These are phyloP conservation scores for Saitozyma podzolica DNA, from an alignment of 768 basidiomycete species.

Conservation along the genomic window DNA sequence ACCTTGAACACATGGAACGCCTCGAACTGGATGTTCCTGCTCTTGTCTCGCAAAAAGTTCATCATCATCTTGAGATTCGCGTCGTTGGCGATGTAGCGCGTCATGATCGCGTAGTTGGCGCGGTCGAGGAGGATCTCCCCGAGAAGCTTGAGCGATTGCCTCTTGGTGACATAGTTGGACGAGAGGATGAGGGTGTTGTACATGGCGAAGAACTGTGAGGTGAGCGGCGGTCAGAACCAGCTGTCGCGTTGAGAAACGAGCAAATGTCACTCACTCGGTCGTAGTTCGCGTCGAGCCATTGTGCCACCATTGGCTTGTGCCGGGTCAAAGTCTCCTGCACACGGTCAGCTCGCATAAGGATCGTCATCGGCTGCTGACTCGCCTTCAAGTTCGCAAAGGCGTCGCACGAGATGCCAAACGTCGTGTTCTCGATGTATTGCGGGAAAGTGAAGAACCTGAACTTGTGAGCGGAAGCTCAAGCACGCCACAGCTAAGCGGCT, in stretches of 20 bases:
- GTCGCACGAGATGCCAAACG: constrained; percentile 97
- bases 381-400: constrained; percentile 92
- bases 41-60: constrained; percentile 96
- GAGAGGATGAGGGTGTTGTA: constrained; percentile 92
- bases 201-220: constrained; percentile 82
- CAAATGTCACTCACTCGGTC: constrained; percentile 67
- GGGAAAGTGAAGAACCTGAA: constrained; percentile 92
- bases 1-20: constrained; percentile 99
- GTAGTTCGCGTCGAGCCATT: constrained; percentile 95
- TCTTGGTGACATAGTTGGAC: constrained; percentile 97
- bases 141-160: constrained; percentile 94
- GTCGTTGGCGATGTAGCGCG: constrained; percentile 90
- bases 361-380: constrained; percentile 4
- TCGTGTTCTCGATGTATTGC: constrained; percentile 93
- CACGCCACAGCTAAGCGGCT: too few species aligned
- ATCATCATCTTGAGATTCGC: constrained; percentile 99
- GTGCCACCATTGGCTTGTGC: constrained; percentile 97
- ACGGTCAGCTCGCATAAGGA: constrained; percentile 9
- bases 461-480: neutral
- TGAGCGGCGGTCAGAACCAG: constrained; percentile 2
- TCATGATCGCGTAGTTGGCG: constrained; percentile 98
- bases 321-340: constrained; percentile 80
- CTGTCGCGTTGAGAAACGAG: neutral
- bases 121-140: constrained; percentile 97
- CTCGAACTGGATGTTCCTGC: constrained; percentile 99